These are phyloP conservation scores for Plasmodiophora brassicae DNA, from an alignment of 208 protist genomes.

Conservation along the genomic window DNA sequence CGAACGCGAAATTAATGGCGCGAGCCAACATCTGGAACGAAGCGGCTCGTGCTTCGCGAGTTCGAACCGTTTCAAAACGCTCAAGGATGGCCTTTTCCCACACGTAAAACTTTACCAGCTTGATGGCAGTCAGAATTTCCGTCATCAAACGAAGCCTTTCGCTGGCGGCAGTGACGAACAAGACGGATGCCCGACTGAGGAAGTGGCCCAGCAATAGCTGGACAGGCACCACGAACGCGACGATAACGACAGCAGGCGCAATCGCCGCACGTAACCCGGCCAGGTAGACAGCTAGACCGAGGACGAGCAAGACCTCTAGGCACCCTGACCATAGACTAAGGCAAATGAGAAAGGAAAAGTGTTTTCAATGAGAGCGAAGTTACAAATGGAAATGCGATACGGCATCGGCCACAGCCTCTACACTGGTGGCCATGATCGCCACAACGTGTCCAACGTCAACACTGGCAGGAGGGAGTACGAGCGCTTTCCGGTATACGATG, in stretches of 20 bases:
- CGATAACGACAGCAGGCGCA: neutral
- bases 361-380: too few relatives aligned
- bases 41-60: slow-evolving; percentile 8
- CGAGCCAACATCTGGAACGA: neutral
- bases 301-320: neutral
- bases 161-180: neutral
- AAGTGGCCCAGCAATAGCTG: neutral
- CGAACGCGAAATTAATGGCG: slow-evolving; percentile 37
- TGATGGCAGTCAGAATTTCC: slow-evolving; percentile 41
- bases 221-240: neutral
- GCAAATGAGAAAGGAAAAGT: neutral
- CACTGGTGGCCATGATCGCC: neutral
- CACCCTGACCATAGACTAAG: neutral
- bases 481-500: neutral
- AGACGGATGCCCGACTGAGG: neutral
- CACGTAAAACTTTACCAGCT: slow-evolving; percentile 52
- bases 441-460: neutral
- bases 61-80: slow-evolving; percentile 16
- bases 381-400: neutral
- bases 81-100: slow-evolving; percentile 44
- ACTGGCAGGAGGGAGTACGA: neutral
- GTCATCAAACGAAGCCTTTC: slow-evolving; percentile 8
- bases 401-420: neutral
- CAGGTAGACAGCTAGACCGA: neutral
- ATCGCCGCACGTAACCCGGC: neutral